phyloP scores from a whole-genome alignment of 352 stramenopile genomes.

The Elongisporangium anandrum region DNA sequence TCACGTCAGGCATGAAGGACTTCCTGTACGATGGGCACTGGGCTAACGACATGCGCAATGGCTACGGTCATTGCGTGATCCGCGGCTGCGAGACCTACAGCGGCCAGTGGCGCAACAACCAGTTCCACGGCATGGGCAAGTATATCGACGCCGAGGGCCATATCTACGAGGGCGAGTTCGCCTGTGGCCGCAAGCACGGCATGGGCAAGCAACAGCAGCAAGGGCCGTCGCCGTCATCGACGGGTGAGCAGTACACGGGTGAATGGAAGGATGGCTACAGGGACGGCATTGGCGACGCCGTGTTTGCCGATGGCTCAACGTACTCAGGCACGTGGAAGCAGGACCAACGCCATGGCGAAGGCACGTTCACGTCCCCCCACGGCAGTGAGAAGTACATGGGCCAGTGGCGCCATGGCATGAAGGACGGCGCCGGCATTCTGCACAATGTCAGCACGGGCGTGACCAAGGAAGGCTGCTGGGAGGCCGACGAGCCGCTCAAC shows the following conservation, averaged over 20 bases:
- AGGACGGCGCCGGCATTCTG: constrained; percentile 47
- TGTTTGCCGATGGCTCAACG: constrained; percentile 44
- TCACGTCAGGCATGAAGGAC: constrained; percentile 67
- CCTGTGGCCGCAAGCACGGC: constrained; percentile 67
- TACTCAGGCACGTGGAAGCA: constrained; percentile 58
- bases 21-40: constrained; percentile 84
- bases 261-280: constrained; percentile 55
- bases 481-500: constrained; percentile 34
- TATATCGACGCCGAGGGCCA: constrained; percentile 79
- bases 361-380: constrained; percentile 42
- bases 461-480: constrained; percentile 68
- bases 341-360: constrained; percentile 58
- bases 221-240: constrained; percentile 4
- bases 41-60: constrained; percentile 46
- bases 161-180: constrained; percentile 84
- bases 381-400: constrained; percentile 69
- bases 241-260: constrained; percentile 47
- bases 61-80: constrained; percentile 76
- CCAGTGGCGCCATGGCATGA: constrained; percentile 50
- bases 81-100: constrained; percentile 71
- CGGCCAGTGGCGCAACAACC: constrained; percentile 61
- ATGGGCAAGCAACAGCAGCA: constrained; percentile 33
- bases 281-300: constrained; percentile 50
- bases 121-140: constrained; percentile 74
- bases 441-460: constrained; percentile 39